phyloP scores from a whole-genome alignment of 495 filamentous ascomycete genomes.

The Schizothecium vesticola region DNA sequence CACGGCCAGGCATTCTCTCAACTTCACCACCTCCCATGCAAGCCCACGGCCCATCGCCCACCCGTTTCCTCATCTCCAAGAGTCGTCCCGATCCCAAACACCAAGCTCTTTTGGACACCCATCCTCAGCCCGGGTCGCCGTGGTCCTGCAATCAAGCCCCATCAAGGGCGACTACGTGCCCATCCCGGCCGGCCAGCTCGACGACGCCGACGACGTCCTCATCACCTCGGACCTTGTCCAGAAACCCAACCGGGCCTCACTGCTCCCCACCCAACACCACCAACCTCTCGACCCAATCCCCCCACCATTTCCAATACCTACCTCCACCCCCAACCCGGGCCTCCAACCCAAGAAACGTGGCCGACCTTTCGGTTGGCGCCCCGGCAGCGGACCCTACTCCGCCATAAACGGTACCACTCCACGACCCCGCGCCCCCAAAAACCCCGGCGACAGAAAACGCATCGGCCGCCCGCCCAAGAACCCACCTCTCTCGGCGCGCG shows the following conservation, averaged over 20 bases:
- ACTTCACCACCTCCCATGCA: not conserved
- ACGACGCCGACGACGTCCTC: constrained; percentile 1
- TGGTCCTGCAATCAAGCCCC: constrained; percentile 5
- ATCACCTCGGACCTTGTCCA: constrained; percentile 11
- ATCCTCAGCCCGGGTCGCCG: constrained; percentile 6
- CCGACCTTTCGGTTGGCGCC: constrained; percentile 26
- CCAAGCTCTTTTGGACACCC: not conserved
- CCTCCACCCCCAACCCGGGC: not conserved
- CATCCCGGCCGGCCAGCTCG: not conserved
- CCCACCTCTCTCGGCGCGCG: constrained; percentile 17
- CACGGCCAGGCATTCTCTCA: not conserved
- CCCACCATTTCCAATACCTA: not conserved
- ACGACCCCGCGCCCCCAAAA: constrained; percentile 12
- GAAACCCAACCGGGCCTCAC: not conserved
- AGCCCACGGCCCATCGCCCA: not conserved
- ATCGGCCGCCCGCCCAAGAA: constrained; percentile 19
- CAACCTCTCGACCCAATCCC: not conserved
- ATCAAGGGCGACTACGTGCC: constrained; percentile 1
- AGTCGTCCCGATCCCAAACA: not conserved
- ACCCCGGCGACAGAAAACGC: constrained; percentile 15
- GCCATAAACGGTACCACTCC: not conserved
- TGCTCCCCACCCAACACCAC: not conserved
- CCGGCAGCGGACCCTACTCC: constrained; percentile 18
- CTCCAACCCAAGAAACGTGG: constrained; percentile 27
- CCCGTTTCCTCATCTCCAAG: not conserved